phyloP scores from a whole-genome alignment of 805 yeast genomes.

The Maudiozyma saulgeensis region DNA sequence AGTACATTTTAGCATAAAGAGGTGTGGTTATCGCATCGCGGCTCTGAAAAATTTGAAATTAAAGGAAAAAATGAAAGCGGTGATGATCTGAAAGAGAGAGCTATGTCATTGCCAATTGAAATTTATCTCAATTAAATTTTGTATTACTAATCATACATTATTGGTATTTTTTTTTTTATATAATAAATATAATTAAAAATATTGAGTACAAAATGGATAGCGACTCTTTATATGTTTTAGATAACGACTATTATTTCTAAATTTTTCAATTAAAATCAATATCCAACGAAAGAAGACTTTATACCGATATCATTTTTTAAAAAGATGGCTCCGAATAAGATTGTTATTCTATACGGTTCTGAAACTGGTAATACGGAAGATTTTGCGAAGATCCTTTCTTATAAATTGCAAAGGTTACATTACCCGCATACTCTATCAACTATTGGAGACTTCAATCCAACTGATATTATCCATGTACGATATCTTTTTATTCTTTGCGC shows the following conservation, averaged over 20 bases:
- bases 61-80: too few species aligned
- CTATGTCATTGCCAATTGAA: background rate
- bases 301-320: background rate
- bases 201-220: too few species aligned
- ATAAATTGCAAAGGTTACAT: conserved; percentile 44
- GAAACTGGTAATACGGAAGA: conserved; percentile 92
- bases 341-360: conserved; percentile 74
- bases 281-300: too few species aligned
- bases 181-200: background rate
- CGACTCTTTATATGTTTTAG: too few species aligned
- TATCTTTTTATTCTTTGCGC: conserved; percentile 47
- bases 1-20: too few species aligned
- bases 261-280: too few species aligned
- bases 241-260: too few species aligned
- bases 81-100: background rate
- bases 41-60: too few species aligned
- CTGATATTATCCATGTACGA: conserved; percentile 42
- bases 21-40: too few species aligned
- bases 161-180: background rate
- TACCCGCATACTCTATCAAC: conserved; percentile 40
- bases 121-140: background rate
- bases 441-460: conserved; percentile 53
- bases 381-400: conserved; percentile 56
- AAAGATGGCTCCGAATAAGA: conserved; percentile 17
- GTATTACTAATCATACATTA: background rate